Percentiles rank a stretch among this genome's conserved stretches.
Evolutionary conservation across 1,139 yeast species (phyloP).

Genomic region (Zygosaccharomyces sapae): DNA sequence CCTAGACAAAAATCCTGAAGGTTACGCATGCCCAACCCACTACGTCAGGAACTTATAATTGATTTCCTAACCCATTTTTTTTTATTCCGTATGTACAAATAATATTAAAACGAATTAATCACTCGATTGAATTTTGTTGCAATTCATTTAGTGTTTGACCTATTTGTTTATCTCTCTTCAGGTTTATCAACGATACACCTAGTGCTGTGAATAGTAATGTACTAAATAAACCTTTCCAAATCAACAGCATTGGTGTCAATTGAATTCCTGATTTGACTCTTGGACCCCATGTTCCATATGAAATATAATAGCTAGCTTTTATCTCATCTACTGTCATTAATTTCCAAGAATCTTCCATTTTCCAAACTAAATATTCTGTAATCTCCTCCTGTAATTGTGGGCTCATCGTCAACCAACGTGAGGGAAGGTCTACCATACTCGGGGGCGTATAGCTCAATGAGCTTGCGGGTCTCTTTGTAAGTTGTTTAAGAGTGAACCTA

Average conservation of each 20-base stretch:
- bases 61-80: slow-evolving; percentile 13
- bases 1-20: slow-evolving; percentile 70
- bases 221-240: slow-evolving; percentile 27
- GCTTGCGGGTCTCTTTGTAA: slow-evolving; percentile 1
- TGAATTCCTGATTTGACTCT: slow-evolving; percentile 18
- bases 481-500: background rate
- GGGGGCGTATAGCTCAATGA: slow-evolving; percentile 29
- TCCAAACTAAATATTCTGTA: slow-evolving; percentile 42
- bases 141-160: slow-evolving; percentile 14
- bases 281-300: slow-evolving; percentile 33
- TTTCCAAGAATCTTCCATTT: slow-evolving; percentile 43
- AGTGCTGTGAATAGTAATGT: slow-evolving; percentile 24
- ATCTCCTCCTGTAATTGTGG: slow-evolving; percentile 42
- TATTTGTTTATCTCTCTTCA: slow-evolving; percentile 21
- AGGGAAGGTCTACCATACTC: slow-evolving; percentile 16
- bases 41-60: slow-evolving; percentile 48
- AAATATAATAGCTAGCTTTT: slow-evolving; percentile 36
- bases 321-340: slow-evolving; percentile 37
- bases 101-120: background rate
- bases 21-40: slow-evolving; percentile 89
- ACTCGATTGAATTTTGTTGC: background rate
- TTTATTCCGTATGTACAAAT: slow-evolving; percentile 6
- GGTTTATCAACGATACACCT: slow-evolving; percentile 24
- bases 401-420: slow-evolving; percentile 40
- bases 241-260: slow-evolving; percentile 17